Percentiles rank a stretch among this genome's conserved stretches.
Evolutionary conservation across 805 yeast genomes (phyloP).

Genomic region (Starmerella geochares): DNA sequence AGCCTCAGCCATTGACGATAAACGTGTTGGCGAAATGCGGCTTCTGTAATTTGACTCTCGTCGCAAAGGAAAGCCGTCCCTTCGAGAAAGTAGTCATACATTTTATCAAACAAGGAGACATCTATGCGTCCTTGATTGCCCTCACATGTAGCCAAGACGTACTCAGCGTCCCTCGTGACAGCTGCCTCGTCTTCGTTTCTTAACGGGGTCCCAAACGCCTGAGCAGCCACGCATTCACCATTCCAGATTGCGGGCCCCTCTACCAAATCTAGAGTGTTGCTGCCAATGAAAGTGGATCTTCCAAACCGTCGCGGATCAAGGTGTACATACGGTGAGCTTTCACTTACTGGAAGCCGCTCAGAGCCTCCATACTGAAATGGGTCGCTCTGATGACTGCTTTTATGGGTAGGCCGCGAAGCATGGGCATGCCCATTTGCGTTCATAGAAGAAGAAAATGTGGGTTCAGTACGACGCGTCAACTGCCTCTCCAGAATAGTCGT

Average conservation of each 20-base stretch:
- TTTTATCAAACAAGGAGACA: not conserved
- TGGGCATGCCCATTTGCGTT: not conserved
- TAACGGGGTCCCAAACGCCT: slow-evolving; percentile 3
- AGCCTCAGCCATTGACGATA: slow-evolving; percentile 15
- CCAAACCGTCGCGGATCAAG: not conserved
- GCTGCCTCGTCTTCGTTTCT: not conserved
- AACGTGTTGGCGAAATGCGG: slow-evolving; percentile 2
- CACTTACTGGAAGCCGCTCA: not conserved
- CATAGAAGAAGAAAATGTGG: not conserved
- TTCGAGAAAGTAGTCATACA: slow-evolving; percentile 23
- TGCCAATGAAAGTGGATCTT: slow-evolving; percentile 16
- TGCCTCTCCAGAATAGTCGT: not conserved
- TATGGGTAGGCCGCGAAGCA: not conserved
- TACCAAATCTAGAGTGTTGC: slow-evolving; percentile 13
- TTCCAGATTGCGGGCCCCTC: slow-evolving; percentile 9
- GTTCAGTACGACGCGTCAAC: not conserved
- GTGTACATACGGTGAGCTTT: not conserved
- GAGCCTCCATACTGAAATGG: not conserved
- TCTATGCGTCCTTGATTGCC: slow-evolving; percentile 4
- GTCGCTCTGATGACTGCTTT: not conserved
- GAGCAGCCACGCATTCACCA: not conserved
- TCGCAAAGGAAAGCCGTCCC: slow-evolving; percentile 14
- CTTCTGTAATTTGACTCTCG: slow-evolving; percentile 18
- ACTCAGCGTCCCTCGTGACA: slow-evolving; percentile 10
- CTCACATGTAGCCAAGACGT: not conserved